phyloP scores from a whole-genome alignment of 2,329 filamentous ascomycete species.

The Pestalotiopsis fici region DNA sequence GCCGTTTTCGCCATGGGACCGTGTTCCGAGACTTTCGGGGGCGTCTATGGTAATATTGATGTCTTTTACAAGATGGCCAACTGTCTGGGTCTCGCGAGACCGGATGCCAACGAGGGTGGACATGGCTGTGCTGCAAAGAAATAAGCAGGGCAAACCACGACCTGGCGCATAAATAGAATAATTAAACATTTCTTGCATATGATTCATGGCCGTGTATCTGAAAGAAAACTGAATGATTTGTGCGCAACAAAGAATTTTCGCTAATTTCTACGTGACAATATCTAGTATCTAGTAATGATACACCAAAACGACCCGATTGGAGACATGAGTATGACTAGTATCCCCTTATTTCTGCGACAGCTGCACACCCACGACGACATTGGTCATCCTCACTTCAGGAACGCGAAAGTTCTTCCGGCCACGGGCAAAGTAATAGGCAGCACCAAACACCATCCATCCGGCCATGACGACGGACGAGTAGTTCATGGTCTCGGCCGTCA shows the following conservation, averaged over 20 bases:
- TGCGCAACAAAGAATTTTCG: background rate
- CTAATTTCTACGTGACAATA: background rate
- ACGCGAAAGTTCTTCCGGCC: background rate
- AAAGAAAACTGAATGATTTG: background rate
- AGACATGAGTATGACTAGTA: background rate
- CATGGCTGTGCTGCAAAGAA: constrained; percentile 42
- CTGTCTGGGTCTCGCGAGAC: constrained; percentile 59
- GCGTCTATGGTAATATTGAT: constrained; percentile 71
- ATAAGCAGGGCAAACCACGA: background rate
- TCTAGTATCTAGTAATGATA: background rate
- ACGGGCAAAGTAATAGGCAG: background rate
- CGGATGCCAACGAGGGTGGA: constrained; percentile 45
- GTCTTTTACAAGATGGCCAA: constrained; percentile 74
- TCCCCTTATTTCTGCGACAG: background rate
- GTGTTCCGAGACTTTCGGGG: constrained; percentile 75
- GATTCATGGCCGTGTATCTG: background rate
- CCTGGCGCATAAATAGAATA: no score
- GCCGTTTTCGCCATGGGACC: constrained; percentile 78
- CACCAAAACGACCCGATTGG: background rate
- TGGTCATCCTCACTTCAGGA: background rate
- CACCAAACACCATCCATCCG: constrained; percentile 15
- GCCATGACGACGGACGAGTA: constrained; percentile 49
- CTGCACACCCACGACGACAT: background rate
- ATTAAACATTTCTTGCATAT: no score
- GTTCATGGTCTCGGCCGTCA: constrained; percentile 43